These are phyloP conservation scores for Solanum virginianum DNA, from an alignment of 257 asterid genomes.

Conservation along the genomic window DNA sequence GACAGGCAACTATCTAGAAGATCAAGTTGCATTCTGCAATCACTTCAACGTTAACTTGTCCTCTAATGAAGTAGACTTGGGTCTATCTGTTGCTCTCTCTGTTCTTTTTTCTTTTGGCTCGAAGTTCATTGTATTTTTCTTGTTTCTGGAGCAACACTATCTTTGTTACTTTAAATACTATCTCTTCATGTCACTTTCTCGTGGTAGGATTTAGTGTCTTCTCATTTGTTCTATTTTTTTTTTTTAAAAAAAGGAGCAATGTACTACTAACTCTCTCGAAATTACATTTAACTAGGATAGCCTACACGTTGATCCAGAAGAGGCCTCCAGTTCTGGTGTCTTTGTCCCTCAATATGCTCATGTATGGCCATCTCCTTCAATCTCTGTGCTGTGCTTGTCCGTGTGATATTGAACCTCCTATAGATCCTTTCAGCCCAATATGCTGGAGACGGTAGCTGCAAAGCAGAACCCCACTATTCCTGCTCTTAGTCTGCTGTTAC, in stretches of 20 bases:
- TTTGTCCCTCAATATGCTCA: background rate
- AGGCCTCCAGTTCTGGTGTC: background rate
- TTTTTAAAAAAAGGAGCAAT: no score
- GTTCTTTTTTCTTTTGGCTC: background rate
- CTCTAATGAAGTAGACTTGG: background rate
- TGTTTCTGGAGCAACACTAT: background rate
- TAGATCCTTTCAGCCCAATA: background rate
- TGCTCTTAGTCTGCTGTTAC: background rate
- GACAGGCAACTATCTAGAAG: background rate
- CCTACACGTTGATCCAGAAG: background rate
- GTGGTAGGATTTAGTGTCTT: no score
- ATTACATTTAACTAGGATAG: background rate
- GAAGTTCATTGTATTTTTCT: background rate
- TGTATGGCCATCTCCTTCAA: background rate
- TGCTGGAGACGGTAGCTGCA: background rate
- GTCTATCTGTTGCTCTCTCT: background rate
- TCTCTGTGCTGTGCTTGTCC: background rate
- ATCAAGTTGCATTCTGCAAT: background rate
- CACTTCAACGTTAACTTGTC: background rate
- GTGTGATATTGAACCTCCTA: background rate
- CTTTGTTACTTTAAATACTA: background rate
- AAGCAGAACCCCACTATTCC: background rate
- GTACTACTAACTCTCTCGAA: background rate
- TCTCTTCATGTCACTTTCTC: no score
- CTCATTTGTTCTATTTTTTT: no score